Percentiles rank a stretch among this genome's conserved stretches.
Conservation (phyloP, 306 rosid genomes). For the Carpinus viminea region DNA sequence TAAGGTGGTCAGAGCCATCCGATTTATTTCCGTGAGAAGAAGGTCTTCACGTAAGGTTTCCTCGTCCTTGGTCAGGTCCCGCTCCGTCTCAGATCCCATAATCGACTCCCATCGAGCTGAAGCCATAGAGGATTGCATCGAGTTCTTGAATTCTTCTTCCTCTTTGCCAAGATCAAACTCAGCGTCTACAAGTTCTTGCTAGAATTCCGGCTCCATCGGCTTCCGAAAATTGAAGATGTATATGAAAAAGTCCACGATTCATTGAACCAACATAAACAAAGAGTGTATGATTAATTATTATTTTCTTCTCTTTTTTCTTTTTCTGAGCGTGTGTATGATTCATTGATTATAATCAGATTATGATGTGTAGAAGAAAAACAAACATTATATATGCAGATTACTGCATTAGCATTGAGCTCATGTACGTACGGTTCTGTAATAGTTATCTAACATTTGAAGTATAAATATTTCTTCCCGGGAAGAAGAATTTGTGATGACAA, state of each 20-base stretch:
- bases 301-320: no score
- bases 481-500: not conserved
- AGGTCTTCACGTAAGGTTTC: constrained; percentile 70
- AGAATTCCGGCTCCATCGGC: constrained; percentile 2
- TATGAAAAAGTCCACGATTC: constrained; percentile 11
- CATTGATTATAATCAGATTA: not conserved
- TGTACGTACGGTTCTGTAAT: no score
- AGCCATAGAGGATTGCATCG: constrained; percentile 83
- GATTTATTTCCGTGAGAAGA: constrained; percentile 47
- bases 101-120: constrained; percentile 76
- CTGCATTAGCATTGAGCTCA: not conserved
- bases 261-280: not conserved
- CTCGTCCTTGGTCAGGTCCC: constrained; percentile 67
- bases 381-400: not conserved
- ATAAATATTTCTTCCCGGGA: no score
- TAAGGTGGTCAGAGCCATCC: constrained; percentile 60
- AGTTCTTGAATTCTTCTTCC: constrained; percentile 85
- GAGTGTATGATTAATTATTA: not conserved
- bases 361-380: not conserved
- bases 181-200: constrained; percentile 33
- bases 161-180: constrained; percentile 64
- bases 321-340: not conserved
- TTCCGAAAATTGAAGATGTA: constrained; percentile 17
- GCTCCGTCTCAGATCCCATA: constrained; percentile 58
- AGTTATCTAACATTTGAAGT: no score